A percentile compares a stretch with the other conserved stretches of the same genome.
phyloP scores from a whole-genome alignment of 768 basidiomycete genomes.

The Lepiota brunneoincarnata region DNA sequence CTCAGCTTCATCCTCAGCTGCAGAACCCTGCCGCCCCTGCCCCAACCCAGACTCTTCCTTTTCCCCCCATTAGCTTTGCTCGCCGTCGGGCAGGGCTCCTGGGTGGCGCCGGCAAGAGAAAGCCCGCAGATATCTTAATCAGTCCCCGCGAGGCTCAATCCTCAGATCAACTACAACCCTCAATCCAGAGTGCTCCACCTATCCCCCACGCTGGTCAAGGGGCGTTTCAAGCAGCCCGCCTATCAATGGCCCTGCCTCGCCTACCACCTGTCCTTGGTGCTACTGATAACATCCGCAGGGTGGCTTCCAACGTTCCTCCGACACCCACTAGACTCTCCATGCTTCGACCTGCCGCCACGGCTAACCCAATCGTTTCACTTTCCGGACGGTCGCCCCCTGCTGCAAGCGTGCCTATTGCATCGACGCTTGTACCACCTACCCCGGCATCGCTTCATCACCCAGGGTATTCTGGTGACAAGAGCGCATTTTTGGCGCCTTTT shows the following conservation, averaged over 20 bases:
- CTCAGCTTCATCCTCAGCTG: conserved; percentile 14
- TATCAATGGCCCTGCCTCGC: conserved; percentile 66
- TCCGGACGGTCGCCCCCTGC: conserved; percentile 50
- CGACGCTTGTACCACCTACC: conserved; percentile 63
- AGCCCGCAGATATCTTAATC: conserved; percentile 79
- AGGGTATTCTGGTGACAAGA: conserved; percentile 60
- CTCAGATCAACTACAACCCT: conserved; percentile 56
- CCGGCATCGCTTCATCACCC: conserved; percentile 64
- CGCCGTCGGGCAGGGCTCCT: conserved; percentile 67
- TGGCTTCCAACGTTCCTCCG: conserved; percentile 65
- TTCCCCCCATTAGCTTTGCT: conserved; percentile 76
- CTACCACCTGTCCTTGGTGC: conserved; percentile 48
- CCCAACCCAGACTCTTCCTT: conserved; percentile 47
- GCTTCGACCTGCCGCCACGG: conserved; percentile 30
- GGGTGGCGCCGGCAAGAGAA: conserved; percentile 52
- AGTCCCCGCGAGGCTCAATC: conserved; percentile 60
- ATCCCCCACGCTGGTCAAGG: conserved; percentile 50
- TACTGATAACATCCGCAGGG: conserved; percentile 43
- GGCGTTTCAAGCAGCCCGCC: conserved; percentile 40
- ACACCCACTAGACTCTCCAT: conserved; percentile 65
- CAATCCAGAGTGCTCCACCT: conserved; percentile 77
- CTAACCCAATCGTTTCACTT: conserved; percentile 25
- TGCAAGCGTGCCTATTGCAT: conserved; percentile 66
- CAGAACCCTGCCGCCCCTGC: conserved; percentile 22
- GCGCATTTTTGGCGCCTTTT: conserved; percentile 80